phyloP scores from a whole-genome alignment of 306 rosid species.

The Lathyrus tuberosus region DNA sequence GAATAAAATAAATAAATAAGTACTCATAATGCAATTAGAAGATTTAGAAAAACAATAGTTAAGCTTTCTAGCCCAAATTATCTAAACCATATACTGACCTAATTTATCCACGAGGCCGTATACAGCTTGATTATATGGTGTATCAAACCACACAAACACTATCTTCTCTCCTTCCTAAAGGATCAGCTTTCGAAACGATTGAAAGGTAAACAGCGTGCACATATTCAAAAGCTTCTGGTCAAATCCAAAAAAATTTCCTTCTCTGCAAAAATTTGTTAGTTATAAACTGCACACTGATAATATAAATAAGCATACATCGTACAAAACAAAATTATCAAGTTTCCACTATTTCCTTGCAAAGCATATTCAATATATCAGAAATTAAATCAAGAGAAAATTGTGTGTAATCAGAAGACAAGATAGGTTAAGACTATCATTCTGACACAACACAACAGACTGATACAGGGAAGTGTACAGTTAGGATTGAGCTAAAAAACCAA shows the following conservation, averaged over 20 bases:
- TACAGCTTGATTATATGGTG: constrained; percentile 93
- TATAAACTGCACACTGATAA: constrained; percentile 25
- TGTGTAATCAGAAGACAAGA: constrained; percentile 10
- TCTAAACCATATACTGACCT: constrained; percentile 53
- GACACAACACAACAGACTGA: constrained; percentile 1
- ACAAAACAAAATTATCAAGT: constrained; percentile 1
- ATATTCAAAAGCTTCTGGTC: constrained; percentile 78
- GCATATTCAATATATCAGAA: constrained; percentile 24
- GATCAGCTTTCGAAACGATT: constrained; percentile 81
- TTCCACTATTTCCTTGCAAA: constrained; percentile 20
- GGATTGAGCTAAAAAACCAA: no score
- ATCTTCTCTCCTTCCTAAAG: constrained; percentile 99
- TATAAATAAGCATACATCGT: constrained; percentile 1
- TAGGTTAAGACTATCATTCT: not conserved
- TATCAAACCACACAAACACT: constrained; percentile 90
- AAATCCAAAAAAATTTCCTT: constrained; percentile 56
- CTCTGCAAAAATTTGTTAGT: constrained; percentile 52
- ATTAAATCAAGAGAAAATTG: constrained; percentile 5
- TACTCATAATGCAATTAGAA: not conserved
- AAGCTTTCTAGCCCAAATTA: constrained; percentile 29
- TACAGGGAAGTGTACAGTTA: no score
- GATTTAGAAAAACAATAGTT: constrained; percentile 32
- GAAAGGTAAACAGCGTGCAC: constrained; percentile 83
- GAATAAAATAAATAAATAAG: constrained; percentile 11
- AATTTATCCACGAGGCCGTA: constrained; percentile 92